phyloP scores from a whole-genome alignment of 1,284 basidiomycete genomes.

The Cryptococcus jaspeensis region DNA sequence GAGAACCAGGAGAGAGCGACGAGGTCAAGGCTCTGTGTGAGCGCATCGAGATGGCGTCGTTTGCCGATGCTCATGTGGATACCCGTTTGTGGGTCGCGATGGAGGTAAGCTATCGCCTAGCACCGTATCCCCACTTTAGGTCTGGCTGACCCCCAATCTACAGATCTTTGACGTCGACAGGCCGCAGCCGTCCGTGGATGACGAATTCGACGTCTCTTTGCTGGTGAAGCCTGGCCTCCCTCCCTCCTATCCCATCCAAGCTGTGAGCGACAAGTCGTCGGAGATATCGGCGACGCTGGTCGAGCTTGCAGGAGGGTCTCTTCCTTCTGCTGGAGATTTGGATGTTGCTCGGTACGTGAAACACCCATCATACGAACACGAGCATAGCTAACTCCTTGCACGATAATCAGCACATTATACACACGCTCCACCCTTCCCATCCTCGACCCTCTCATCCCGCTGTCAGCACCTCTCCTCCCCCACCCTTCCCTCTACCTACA shows the following conservation, averaged over 20 bases:
- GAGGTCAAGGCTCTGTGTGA: slow-evolving; percentile 6
- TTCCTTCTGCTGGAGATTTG: slow-evolving; percentile 13
- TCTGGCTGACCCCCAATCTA: not conserved
- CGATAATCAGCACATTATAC: slow-evolving; percentile 24
- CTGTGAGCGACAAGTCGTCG: slow-evolving; percentile 16
- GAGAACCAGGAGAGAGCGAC: not conserved
- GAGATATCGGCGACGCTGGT: slow-evolving; percentile 44
- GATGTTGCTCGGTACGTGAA: slow-evolving; percentile 25
- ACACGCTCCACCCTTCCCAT: slow-evolving; percentile 51
- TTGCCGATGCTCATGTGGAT: slow-evolving; percentile 59
- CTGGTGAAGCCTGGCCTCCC: slow-evolving; percentile 52
- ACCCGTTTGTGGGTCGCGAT: slow-evolving; percentile 48
- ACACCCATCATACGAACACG: too few species aligned
- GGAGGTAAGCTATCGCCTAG: slow-evolving; percentile 55
- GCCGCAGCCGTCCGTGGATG: slow-evolving; percentile 55
- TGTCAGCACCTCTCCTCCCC: slow-evolving; percentile 51
- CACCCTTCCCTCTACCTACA: slow-evolving; percentile 61
- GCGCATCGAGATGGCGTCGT: slow-evolving; percentile 43
- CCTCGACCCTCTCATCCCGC: slow-evolving; percentile 52
- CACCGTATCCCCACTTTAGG: not conserved
- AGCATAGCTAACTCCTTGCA: not conserved
- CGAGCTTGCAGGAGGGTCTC: slow-evolving; percentile 26
- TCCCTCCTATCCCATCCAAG: slow-evolving; percentile 21
- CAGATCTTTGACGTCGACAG: slow-evolving; percentile 52
- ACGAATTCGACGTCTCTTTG: slow-evolving; percentile 59